Base-by-base conservation (phyloP, 225 moss, liverwort and hornwort species). In the Bryoerythrophyllum caledonicum region DNA sequence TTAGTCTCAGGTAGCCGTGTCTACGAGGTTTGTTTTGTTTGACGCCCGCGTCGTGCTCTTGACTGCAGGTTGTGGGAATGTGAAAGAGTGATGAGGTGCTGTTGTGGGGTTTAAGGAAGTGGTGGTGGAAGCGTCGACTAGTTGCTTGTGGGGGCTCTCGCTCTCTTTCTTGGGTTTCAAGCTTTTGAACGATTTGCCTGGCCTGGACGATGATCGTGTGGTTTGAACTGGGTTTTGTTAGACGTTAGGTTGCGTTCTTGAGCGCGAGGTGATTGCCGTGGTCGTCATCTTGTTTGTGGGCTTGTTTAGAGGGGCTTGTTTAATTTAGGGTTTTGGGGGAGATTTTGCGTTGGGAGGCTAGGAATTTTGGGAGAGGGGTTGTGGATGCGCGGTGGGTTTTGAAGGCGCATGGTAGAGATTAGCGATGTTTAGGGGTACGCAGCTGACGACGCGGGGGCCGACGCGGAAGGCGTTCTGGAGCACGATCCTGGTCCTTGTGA, bases 391-490 rank as follows among this genome's bases (percentile, higher is more conserved):
- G 12, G 41, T 51, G 66, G 40, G 30, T 57, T 58, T 67, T 51
- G 57, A 49, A 53, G 16, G 54, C 73, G 61, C 63, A 69, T 77
- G 77, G 76, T 67, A 53, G 72, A 71, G 53, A 44, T 48, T 8
- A 27, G 44, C 54, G 73, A 82, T 82, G 77, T 77, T 82, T 48
- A 19, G 77, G 32, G 68, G 68, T 54, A 74, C 57, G 73, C 77
- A 73, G 8, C 10, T 77, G 11, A 53, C 71, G 72, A 68, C 48
- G 19, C 48, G 82, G 28, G 73, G 73, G 6, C 25, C 68, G 44
- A 62, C 35, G 32, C 68, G 77, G 48, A 67, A 68, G 24, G 77
- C 82, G 6, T 57, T 77, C 21, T 82, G 77, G 77, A 77, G 73
- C 68, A 77, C 73, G n/a, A 25, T 82, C 5, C 73, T 82, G 20